phyloP scores from a whole-genome alignment of 2,329 filamentous ascomycete genomes.

The Nigrospora oryzae region DNA sequence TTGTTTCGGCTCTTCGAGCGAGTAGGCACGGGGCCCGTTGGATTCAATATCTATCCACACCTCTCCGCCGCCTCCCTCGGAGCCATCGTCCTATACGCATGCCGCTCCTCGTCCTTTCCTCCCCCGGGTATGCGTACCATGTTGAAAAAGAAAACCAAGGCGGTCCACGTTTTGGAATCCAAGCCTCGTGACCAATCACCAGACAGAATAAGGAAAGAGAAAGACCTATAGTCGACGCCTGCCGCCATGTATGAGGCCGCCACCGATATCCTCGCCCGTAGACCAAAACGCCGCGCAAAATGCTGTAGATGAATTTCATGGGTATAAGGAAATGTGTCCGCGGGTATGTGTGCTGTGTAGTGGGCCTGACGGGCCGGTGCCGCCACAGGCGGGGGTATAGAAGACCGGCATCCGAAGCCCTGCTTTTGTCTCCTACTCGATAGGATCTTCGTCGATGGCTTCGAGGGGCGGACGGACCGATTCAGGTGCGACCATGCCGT shows the following conservation, averaged over 20 bases:
- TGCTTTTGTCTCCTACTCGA: conserved; percentile 18
- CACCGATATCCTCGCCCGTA: neutral
- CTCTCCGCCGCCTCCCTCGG: too few relatives aligned
- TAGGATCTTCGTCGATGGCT: conserved; percentile 42
- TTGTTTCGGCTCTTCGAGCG: too few relatives aligned
- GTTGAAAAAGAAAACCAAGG: too few relatives aligned
- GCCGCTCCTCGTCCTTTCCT: too few relatives aligned
- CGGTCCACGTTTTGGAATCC: too few relatives aligned
- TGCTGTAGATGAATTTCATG: neutral
- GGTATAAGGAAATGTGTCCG: neutral
- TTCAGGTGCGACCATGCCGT: conserved; percentile 43
- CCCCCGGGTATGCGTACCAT: too few relatives aligned
- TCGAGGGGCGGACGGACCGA: conserved; percentile 44
- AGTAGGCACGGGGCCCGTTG: too few relatives aligned
- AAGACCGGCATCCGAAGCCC: neutral
- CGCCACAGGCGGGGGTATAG: neutral
- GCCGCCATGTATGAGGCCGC: neutral
- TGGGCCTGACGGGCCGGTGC: neutral
- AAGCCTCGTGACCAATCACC: too few relatives aligned
- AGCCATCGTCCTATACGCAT: too few relatives aligned
- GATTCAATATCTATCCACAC: too few relatives aligned
- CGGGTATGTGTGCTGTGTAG: neutral
- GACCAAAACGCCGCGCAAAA: neutral
- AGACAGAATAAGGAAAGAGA: too few relatives aligned
- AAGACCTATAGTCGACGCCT: neutral